phyloP scores from a whole-genome alignment of 257 asterid species.

The Solanum habrochaites region DNA sequence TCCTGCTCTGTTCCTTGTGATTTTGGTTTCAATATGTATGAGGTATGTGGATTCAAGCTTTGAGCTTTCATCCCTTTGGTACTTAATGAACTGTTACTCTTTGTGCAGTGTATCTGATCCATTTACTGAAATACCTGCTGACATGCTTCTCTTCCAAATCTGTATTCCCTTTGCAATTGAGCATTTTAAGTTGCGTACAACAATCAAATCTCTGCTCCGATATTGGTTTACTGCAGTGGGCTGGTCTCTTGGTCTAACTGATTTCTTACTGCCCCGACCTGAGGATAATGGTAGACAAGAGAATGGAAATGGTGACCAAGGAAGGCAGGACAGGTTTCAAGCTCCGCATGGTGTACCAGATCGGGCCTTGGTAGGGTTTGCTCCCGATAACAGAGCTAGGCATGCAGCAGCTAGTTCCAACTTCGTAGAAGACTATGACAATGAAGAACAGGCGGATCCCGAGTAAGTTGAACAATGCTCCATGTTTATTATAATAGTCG shows the following conservation, averaged over 20 bases:
- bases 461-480: slow-evolving; percentile 49
- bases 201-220: slow-evolving; percentile 80
- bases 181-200: slow-evolving; percentile 86
- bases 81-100: not conserved
- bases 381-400: slow-evolving; percentile 49
- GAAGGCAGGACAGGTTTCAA: slow-evolving; percentile 61
- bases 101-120: slow-evolving; percentile 86
- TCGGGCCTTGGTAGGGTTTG: slow-evolving; percentile 28
- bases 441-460: slow-evolving; percentile 54
- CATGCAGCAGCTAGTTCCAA: slow-evolving; percentile 28
- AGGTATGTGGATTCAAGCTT: not conserved
- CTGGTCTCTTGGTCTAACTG: slow-evolving; percentile 88
- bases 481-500: not conserved
- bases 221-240: slow-evolving; percentile 98
- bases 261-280: slow-evolving; percentile 78
- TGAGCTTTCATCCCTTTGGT: not conserved
- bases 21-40: not conserved
- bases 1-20: not conserved
- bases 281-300: slow-evolving; percentile 75
- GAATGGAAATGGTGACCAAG: slow-evolving; percentile 59
- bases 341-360: slow-evolving; percentile 52
- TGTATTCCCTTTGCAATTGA: slow-evolving; percentile 97
- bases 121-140: slow-evolving; percentile 96
- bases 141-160: slow-evolving; percentile 97
- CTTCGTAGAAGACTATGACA: slow-evolving; percentile 42